These are phyloP conservation scores for Xylogone sp. DNA, from an alignment of 2,329 filamentous ascomycete genomes.

Conservation along the genomic window DNA sequence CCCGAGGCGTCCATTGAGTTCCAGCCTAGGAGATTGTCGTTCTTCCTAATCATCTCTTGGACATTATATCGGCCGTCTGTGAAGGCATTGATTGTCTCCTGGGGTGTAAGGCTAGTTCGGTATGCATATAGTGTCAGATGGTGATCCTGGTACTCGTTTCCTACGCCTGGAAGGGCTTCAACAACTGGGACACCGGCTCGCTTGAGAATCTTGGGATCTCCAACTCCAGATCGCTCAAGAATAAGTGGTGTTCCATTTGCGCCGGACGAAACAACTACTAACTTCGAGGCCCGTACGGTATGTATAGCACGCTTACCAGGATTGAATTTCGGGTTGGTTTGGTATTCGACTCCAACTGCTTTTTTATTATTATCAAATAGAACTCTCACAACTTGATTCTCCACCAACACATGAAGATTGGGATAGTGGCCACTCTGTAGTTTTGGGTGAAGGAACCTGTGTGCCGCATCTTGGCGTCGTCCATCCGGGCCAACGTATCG, in stretches of 20 bases:
- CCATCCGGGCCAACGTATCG: conserved; percentile 45
- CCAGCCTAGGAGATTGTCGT: conserved; percentile 47
- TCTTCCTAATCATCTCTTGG: conserved; percentile 36
- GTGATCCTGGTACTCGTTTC: conserved; percentile 50
- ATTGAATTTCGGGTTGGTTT: conserved; percentile 40
- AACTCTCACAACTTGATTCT: conserved; percentile 49
- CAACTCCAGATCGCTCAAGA: conserved; percentile 58
- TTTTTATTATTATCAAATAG: conserved; percentile 41
- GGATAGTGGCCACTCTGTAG: conserved; percentile 41
- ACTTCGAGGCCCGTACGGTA: conserved; percentile 44
- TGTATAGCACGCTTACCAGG: conserved; percentile 16
- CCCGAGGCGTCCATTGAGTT: conserved; percentile 44
- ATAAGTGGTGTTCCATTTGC: conserved; percentile 32
- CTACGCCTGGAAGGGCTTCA: conserved; percentile 44
- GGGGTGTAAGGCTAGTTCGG: conserved; percentile 34
- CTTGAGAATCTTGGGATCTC: conserved; percentile 41
- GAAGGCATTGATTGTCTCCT: conserved; percentile 48
- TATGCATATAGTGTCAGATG: conserved; percentile 49
- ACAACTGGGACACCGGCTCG: conserved; percentile 38
- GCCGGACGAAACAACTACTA: conserved; percentile 42
- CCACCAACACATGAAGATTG: conserved; percentile 53
- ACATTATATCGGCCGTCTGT: conserved; percentile 39
- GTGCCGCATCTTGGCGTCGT: conserved; percentile 50
- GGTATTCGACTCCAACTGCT: conserved; percentile 54
- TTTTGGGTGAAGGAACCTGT: conserved; percentile 46